These are phyloP conservation scores for Tilletiopsis washingtonensis DNA, from an alignment of 1,284 basidiomycete species.

Conservation along the genomic window DNA sequence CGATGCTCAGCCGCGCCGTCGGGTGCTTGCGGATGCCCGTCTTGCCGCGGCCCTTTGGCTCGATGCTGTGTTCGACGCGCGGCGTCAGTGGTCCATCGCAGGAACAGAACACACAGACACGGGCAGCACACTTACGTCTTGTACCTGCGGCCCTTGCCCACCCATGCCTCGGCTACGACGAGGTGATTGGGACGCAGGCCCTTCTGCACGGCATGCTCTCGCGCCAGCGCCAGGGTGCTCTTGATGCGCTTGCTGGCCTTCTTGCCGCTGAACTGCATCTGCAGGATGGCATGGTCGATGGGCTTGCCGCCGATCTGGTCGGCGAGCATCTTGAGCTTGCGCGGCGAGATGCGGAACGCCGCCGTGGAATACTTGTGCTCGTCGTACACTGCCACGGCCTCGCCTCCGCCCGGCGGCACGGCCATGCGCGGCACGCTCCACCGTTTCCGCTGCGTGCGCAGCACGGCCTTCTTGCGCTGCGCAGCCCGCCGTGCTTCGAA, in stretches of 20 bases:
- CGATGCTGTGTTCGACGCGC: too few relatives aligned
- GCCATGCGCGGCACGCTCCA: conserved; percentile 8
- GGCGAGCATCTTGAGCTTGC: conserved; percentile 82
- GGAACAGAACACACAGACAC: too few relatives aligned
- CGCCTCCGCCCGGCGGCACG: conserved; percentile 16
- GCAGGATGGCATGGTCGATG: conserved; percentile 79
- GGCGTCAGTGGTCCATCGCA: too few relatives aligned
- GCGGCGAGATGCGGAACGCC: conserved; percentile 83
- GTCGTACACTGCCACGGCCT: too few relatives aligned
- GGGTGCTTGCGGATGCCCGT: conserved; percentile 71
- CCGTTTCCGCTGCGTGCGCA: neutral
- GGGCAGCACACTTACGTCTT: too few relatives aligned
- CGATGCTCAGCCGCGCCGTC: conserved; percentile 66
- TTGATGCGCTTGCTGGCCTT: conserved; percentile 74
- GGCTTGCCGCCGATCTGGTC: conserved; percentile 62
- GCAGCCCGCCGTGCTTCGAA: too few relatives aligned
- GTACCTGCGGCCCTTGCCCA: conserved; percentile 69
- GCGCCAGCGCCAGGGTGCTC: conserved; percentile 77
- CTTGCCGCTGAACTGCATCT: conserved; percentile 92
- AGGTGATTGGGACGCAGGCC: conserved; percentile 66
- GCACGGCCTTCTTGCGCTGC: neutral
- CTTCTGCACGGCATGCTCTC: conserved; percentile 79
- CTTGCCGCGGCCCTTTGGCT: conserved; percentile 76
- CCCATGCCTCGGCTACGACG: conserved; percentile 84
- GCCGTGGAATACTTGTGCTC: conserved; percentile 85